A percentile compares a stretch with the other conserved stretches of the same genome.
phyloP scores from a whole-genome alignment of 2,329 filamentous ascomycete genomes.

The Phaeosphaeria sp. region DNA sequence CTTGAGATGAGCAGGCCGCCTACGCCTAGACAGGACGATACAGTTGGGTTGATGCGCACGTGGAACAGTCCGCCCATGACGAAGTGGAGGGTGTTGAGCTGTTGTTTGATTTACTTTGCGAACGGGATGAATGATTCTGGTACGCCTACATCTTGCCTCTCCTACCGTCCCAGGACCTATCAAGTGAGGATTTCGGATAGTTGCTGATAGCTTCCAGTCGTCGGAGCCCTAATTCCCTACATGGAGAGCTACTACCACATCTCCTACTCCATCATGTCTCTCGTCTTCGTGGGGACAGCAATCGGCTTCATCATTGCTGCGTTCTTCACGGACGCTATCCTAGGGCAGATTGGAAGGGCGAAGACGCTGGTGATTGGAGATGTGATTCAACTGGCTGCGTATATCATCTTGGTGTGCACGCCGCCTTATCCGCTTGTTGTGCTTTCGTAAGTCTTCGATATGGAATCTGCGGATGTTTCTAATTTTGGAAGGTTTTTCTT shows the following conservation, averaged over 20 bases:
- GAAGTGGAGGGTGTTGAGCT: constrained; percentile 69
- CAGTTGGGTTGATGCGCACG: constrained; percentile 60
- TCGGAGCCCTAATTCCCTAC: constrained; percentile 81
- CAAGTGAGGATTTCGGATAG: neutral
- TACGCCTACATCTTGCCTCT: constrained; percentile 17
- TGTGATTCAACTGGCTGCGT: constrained; percentile 65
- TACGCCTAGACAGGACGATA: constrained; percentile 53
- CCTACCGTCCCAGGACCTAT: neutral
- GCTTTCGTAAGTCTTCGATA: constrained; percentile 45
- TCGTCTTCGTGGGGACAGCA: constrained; percentile 82
- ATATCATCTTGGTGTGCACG: constrained; percentile 68
- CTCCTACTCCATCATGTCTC: constrained; percentile 78
- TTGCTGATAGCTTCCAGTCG: constrained; percentile 48
- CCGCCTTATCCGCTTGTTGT: constrained; percentile 76
- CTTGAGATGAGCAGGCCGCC: constrained; percentile 64
- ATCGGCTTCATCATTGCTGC: constrained; percentile 78
- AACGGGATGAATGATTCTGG: constrained; percentile 77
- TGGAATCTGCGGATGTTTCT: constrained; percentile 4
- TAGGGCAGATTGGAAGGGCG: constrained; percentile 69
- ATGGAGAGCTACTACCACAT: constrained; percentile 79
- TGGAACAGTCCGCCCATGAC: constrained; percentile 69
- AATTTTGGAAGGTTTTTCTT: constrained; percentile 66
- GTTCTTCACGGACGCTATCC: constrained; percentile 69
- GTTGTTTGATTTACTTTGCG: constrained; percentile 70
- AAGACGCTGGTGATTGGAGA: constrained; percentile 68